Base-by-base conservation (phyloP, 768 basidiomycete genomes). In the Boletus rubescentipes region DNA sequence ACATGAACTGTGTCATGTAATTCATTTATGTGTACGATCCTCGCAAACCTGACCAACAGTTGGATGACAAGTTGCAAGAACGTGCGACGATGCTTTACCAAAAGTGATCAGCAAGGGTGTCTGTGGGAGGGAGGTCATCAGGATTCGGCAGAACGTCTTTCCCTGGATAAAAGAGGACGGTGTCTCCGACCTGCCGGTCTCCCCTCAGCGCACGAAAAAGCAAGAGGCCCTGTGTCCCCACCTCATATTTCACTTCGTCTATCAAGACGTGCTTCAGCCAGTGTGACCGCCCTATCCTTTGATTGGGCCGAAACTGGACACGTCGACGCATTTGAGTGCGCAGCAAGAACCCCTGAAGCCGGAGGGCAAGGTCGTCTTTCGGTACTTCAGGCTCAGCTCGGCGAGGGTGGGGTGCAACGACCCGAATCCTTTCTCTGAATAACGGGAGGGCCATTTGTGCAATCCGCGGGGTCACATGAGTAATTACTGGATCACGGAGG, bases 391-490 rank as follows among this genome's bases (percentile, higher is more conserved):
- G 16, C 23, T 26, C 42, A 31, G 57, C 31, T 67, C 59, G 2
- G 36, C 31, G 53, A 34, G 57, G 79, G 0, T 60, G 75, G 0
- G 76, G 70, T 4, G 81, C 89, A 9, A 89, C 67, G 1, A 89
- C 79, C 8, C 68, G 54, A 5, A 90, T 66, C 2, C 70, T 67
- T 55, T 87, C 87, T 21, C 73, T 74, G 46, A 89, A 83, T 0
- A 79, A 73, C 0, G 78, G 77, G 9, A 63, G 31, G 0, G 85
- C 81, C 9, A 89, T 67, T 9, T 69, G 61, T 6, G 75, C 77
- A 40, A 91, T 83, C 18, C 75, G 72, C 0, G 82, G 81, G 0
- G 87, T 89, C 9, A 91, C 86, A 43, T 80, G 79, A 0, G 87
- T 89, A 5, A 72, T 69, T 16, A 67, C 77, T 58, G 83, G 81